Evolutionary conservation across 2,329 filamentous ascomycete species (phyloP), one percentile per base, ranked within the genome.

Genomic region (Calonectria leucothoes): DNA sequence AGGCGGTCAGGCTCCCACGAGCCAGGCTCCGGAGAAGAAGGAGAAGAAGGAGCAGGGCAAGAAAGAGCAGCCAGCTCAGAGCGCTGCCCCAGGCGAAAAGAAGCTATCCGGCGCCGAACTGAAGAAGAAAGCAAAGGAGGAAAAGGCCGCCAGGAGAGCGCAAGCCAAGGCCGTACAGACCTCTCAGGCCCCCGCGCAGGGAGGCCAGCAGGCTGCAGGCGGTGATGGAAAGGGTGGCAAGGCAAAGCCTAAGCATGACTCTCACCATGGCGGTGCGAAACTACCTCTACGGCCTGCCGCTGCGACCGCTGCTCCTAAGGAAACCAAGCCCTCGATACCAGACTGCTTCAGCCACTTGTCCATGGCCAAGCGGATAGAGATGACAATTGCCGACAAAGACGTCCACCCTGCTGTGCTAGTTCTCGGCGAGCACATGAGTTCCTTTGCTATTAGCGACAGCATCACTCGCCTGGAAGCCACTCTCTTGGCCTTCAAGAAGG

Each of bases 81-180:
- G 73, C 37, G 68, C 79, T 14, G 76, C 75, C 49, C 61, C 73
- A n/a, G 82, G 81, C 69, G 86, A 86, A 71, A 87, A 87, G 79
- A 94, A 94, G 83, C 87, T 94, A 37, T 92, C 94, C 2, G 90
- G 90, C 42, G 95, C 95, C 25, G 94, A 98, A 84, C 83, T 98
- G 81, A 98, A 98, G 86, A 96, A 96, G 81, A 93, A 92, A 83
- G 93, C 94, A 74, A 96, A 98, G 84, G 96, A 95, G 37, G 96
- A 98, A 83, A 98, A 98, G 87, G 94, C 94, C 66, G 95, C 95
- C 59, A 90, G 95, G 74, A 91, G 96, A 86, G 95, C 94, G 63
- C 92, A 92, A 81, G 91, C 89, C 80, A 95, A 93, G 82, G 87
- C 87, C 35, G 87, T 88, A 5, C 89, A 90, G 75, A 82, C 82